These are phyloP conservation scores for Mucor saturninus DNA, from an alignment of 371 early-diverging fungal genomes.

Conservation along the genomic window DNA sequence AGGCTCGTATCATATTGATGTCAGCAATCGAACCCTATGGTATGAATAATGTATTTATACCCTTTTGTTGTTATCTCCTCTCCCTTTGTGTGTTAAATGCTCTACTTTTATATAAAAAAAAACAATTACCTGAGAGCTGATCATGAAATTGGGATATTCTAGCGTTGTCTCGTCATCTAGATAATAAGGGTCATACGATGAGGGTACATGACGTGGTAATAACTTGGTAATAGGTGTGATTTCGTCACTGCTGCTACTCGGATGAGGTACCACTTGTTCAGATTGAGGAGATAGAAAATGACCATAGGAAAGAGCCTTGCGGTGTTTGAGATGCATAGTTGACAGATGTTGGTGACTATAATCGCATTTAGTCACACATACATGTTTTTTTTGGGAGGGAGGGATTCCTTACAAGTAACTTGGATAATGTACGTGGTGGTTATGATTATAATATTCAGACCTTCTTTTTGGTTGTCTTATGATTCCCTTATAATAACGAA, in stretches of 20 bases:
- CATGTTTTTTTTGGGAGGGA: not conserved
- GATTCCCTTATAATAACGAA: conserved; percentile 50
- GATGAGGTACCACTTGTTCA: not conserved
- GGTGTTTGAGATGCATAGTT: conserved; percentile 36
- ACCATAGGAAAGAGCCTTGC: conserved; percentile 44
- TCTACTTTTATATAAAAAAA: not conserved
- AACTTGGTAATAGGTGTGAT: not conserved
- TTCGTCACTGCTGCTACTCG: not conserved
- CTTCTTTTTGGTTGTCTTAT: conserved; percentile 39
- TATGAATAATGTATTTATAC: not conserved
- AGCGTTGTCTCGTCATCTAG: conserved; percentile 1
- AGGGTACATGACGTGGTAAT: not conserved
- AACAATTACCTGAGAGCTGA: not conserved
- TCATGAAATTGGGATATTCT: not conserved
- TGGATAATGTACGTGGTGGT: conserved; percentile 28
- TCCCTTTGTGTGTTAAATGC: not conserved
- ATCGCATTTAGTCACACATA: not conserved
- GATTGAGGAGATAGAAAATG: conserved; percentile 34
- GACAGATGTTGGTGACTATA: conserved; percentile 38
- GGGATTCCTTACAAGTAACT: conserved; percentile 39
- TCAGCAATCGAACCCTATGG: not conserved
- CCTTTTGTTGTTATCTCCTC: not conserved
- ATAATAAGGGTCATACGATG: not conserved
- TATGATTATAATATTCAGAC: conserved; percentile 11
- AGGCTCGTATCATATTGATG: not conserved